These are phyloP conservation scores for Geotrichum candidum DNA, from an alignment of 1,139 yeast species.

Conservation along the genomic window DNA sequence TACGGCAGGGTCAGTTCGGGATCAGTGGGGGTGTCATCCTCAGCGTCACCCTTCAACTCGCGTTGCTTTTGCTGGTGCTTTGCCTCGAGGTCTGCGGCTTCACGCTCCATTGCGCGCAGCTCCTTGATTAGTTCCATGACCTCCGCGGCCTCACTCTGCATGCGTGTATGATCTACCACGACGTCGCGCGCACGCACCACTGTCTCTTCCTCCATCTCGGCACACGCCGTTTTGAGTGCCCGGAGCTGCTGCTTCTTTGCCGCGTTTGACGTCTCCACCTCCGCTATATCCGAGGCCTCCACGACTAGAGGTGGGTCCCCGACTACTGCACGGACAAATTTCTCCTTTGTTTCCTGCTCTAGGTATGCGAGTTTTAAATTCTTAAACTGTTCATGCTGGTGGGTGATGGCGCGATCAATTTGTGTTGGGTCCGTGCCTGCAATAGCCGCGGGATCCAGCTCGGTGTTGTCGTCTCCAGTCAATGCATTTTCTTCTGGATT, in stretches of 20 bases:
- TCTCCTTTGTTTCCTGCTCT: constrained; percentile 64
- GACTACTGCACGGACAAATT: constrained; percentile 45
- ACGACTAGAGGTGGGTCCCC: constrained; percentile 35
- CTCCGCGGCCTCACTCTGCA: constrained; percentile 19
- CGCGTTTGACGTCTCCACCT: constrained; percentile 30
- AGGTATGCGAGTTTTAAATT: constrained; percentile 55
- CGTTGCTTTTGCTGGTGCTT: constrained; percentile 14
- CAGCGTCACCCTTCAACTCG: neutral
- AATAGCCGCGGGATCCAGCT: neutral
- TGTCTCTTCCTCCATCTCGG: constrained; percentile 12
- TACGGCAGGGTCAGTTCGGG: neutral
- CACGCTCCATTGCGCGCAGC: constrained; percentile 27
- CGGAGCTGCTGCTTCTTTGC: constrained; percentile 30
- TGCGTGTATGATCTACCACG: constrained; percentile 26
- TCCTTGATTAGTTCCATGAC: constrained; percentile 25
- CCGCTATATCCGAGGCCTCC: constrained; percentile 32
- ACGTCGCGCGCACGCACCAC: constrained; percentile 21
- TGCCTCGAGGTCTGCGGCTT: constrained; percentile 23
- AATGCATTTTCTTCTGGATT: neutral
- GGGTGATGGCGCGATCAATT: constrained; percentile 28
- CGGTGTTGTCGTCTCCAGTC: neutral
- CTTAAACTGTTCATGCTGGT: constrained; percentile 39
- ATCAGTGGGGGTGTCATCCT: neutral
- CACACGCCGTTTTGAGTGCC: constrained; percentile 17
- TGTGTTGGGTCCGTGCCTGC: constrained; percentile 24